A percentile compares a stretch with the other conserved stretches of the same genome.
Evolutionary conservation across 2,329 filamentous ascomycete genomes (phyloP).

Genomic region (Cercospora zeina): DNA sequence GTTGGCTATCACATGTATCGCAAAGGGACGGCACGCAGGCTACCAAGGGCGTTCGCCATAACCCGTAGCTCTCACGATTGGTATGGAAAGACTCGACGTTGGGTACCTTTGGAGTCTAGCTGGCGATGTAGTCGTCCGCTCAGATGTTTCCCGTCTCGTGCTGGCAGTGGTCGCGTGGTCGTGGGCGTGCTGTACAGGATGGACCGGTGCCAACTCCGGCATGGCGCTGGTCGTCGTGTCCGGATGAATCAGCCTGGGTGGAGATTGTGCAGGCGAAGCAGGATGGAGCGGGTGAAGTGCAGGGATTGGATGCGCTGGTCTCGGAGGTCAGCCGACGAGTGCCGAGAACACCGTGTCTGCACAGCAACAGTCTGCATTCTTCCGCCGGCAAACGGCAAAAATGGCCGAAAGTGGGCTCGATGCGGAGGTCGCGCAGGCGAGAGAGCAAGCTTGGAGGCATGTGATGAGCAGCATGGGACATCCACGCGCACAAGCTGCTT

Average conservation of each 20-base stretch:
- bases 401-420: neutral
- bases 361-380: neutral
- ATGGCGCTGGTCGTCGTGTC: neutral
- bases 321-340: neutral
- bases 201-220: neutral
- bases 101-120: neutral
- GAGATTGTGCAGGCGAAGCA: neutral
- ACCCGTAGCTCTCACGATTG: neutral
- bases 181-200: neutral
- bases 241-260: neutral
- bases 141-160: neutral
- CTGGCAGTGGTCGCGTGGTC: neutral
- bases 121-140: neutral
- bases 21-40: neutral
- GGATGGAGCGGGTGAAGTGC: neutral
- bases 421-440: neutral
- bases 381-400: neutral
- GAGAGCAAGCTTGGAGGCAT: neutral
- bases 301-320: constrained; percentile 2
- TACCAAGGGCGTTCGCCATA: neutral
- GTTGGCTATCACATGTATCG: neutral
- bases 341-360: constrained; percentile 8
- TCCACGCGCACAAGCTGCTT: neutral
- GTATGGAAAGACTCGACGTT: too few species aligned
- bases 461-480: constrained; percentile 1